A percentile compares a stretch with the other conserved stretches of the same genome.
phyloP scores from a whole-genome alignment of 768 basidiomycete genomes.

The Panaeolus papilionaceus region DNA sequence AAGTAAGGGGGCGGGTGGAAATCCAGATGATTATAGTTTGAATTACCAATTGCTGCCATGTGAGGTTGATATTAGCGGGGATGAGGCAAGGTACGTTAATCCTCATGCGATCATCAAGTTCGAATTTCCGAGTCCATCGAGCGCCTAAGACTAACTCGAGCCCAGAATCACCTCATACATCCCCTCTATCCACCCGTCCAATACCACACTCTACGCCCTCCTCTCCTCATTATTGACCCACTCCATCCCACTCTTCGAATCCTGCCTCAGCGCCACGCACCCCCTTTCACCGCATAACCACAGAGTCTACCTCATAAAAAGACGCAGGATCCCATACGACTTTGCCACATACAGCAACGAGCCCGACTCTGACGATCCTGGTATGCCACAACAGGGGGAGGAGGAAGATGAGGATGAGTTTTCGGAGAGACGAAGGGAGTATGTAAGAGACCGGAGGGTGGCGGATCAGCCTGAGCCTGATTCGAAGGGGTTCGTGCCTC shows the following conservation, averaged over 20 bases:
- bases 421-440: not conserved
- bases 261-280: not conserved
- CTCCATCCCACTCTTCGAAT: not conserved
- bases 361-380: not conserved
- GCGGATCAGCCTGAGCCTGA: not conserved
- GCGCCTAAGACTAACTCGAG: not conserved
- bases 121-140: conserved; percentile 24
- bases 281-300: not conserved
- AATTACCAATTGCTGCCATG: conserved; percentile 38
- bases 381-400: not conserved
- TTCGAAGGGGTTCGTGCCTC: conserved; percentile 31
- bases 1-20: not conserved
- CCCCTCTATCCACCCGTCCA: not conserved
- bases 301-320: not conserved
- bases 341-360: not conserved
- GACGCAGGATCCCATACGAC: not conserved
- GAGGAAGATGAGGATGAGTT: not conserved
- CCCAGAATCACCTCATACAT: not conserved
- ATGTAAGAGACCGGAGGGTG: not conserved
- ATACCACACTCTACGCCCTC: not conserved
- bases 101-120: conserved; percentile 7
- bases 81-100: conserved; percentile 26
- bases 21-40: conserved; percentile 33
- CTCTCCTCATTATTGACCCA: not conserved
- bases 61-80: conserved; percentile 34